These are phyloP conservation scores for Coniferiporia sulphurascens DNA, from an alignment of 1,284 basidiomycete species.

Conservation along the genomic window DNA sequence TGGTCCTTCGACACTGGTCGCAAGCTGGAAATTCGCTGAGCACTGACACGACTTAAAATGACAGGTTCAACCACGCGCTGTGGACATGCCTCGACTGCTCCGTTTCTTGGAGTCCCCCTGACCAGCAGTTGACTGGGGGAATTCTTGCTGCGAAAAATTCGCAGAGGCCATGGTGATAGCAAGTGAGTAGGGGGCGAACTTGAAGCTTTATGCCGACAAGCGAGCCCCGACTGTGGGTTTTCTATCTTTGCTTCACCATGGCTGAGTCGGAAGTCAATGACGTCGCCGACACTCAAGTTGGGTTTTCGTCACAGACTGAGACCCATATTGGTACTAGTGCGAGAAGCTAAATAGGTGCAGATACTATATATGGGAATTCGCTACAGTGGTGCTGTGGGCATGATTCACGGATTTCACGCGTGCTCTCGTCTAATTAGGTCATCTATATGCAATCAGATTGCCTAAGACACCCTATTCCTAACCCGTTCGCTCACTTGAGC, in stretches of 20 bases:
- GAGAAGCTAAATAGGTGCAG: too few species aligned
- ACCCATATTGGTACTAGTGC: too few species aligned
- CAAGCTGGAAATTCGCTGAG: constrained; percentile 41
- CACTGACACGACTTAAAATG: constrained; percentile 11
- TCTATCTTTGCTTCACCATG: too few species aligned
- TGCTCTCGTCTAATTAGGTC: background rate
- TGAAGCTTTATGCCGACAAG: too few species aligned
- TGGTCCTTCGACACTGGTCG: constrained; percentile 80
- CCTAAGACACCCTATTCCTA: background rate
- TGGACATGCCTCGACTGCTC: constrained; percentile 57
- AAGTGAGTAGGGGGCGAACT: background rate
- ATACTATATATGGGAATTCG: too few species aligned
- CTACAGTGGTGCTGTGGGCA: background rate
- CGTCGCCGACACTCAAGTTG: too few species aligned
- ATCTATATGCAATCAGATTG: too few species aligned
- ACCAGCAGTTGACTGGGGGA: constrained; percentile 41
- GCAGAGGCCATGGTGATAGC: constrained; percentile 21
- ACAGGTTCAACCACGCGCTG: constrained; percentile 5
- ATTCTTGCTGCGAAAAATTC: constrained; percentile 48
- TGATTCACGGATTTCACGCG: background rate
- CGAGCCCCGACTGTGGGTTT: too few species aligned
- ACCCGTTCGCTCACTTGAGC: constrained; percentile 52
- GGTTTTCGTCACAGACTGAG: too few species aligned
- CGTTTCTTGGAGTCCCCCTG: constrained; percentile 44
- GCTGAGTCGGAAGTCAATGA: too few species aligned